These are phyloP conservation scores for Ogataea thermomethanolica DNA, from an alignment of 805 yeast species.

Conservation along the genomic window DNA sequence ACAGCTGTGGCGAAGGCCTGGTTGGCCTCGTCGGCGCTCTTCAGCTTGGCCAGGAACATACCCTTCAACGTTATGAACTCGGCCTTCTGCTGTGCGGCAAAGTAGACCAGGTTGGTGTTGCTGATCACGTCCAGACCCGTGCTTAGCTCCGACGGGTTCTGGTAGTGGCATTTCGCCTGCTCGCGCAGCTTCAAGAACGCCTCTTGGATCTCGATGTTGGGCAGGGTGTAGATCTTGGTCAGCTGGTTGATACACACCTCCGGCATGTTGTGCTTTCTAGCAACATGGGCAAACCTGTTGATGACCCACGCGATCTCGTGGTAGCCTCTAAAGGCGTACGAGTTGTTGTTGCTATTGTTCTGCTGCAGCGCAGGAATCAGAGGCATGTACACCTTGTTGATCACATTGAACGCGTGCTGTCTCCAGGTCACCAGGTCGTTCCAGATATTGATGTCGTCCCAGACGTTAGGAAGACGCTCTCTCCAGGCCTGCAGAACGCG, in stretches of 20 bases:
- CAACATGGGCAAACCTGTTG: conserved; percentile 96
- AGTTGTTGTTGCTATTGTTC: conserved; percentile 68
- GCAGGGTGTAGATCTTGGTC: conserved; percentile 90
- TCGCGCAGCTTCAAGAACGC: conserved; percentile 94
- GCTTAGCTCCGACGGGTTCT: conserved; percentile 82
- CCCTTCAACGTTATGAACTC: conserved; percentile 97
- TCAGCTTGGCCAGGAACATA: conserved; percentile 90
- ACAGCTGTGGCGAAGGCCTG: conserved; percentile 98
- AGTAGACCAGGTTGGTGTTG: conserved; percentile 91
- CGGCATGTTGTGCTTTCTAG: conserved; percentile 93
- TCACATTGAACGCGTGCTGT: conserved; percentile 95
- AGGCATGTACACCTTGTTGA: conserved; percentile 91
- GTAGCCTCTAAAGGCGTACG: conserved; percentile 95
- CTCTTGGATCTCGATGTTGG: conserved; percentile 97
- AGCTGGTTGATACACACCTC: conserved; percentile 93
- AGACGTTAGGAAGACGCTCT: conserved; percentile 89
- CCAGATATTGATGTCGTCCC: conserved; percentile 99
- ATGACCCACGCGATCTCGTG: conserved; percentile 99
- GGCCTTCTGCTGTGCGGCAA: conserved; percentile 96
- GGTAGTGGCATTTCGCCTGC: conserved; percentile 97
- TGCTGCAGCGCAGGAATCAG: conserved; percentile 83
- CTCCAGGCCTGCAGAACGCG: conserved; percentile 97
- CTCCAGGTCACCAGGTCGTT: conserved; percentile 98
- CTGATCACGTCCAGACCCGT: conserved; percentile 97
- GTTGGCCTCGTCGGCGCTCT: conserved; percentile 91